Conservation (phyloP, 2,329 filamentous ascomycete species). For the Fusarium odoratissimum region DNA sequence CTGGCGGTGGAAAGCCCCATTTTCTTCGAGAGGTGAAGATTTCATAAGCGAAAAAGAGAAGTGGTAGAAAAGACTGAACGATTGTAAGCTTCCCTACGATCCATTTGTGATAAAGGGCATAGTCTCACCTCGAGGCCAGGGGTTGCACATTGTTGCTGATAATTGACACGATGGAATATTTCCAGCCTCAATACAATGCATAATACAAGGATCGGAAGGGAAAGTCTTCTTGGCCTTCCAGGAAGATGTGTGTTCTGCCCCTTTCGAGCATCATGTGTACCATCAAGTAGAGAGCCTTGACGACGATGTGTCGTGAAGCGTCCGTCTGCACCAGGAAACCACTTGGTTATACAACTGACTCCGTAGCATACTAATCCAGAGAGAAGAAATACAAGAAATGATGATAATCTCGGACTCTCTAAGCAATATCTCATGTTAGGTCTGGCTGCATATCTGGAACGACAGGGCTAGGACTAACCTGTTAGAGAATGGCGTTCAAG, state of each 20-base stretch:
- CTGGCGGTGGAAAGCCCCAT: slow-evolving; percentile 47
- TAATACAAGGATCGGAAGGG: slow-evolving; percentile 57
- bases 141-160: slow-evolving; percentile 62
- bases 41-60: slow-evolving; percentile 59
- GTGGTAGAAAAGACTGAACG: slow-evolving; percentile 59
- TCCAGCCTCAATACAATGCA: slow-evolving; percentile 62
- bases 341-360: slow-evolving; percentile 57
- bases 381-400: slow-evolving; percentile 59
- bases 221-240: slow-evolving; percentile 60
- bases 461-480: slow-evolving; percentile 49
- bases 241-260: slow-evolving; percentile 53
- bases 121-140: slow-evolving; percentile 60
- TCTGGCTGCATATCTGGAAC: background rate
- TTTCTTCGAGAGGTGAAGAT: slow-evolving; percentile 52
- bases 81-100: slow-evolving; percentile 5
- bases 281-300: slow-evolving; percentile 36
- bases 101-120: background rate
- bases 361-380: slow-evolving; percentile 56
- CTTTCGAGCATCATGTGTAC: slow-evolving; percentile 47
- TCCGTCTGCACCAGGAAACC: slow-evolving; percentile 60
- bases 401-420: slow-evolving; percentile 64
- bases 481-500: slow-evolving; percentile 62
- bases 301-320: slow-evolving; percentile 54
- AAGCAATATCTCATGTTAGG: slow-evolving; percentile 1
- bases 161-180: slow-evolving; percentile 58